A percentile compares a stretch with the other conserved stretches of the same genome.
Conservation (phyloP, 2,329 filamentous ascomycete species). For the Botrytis hyacinthi region DNA sequence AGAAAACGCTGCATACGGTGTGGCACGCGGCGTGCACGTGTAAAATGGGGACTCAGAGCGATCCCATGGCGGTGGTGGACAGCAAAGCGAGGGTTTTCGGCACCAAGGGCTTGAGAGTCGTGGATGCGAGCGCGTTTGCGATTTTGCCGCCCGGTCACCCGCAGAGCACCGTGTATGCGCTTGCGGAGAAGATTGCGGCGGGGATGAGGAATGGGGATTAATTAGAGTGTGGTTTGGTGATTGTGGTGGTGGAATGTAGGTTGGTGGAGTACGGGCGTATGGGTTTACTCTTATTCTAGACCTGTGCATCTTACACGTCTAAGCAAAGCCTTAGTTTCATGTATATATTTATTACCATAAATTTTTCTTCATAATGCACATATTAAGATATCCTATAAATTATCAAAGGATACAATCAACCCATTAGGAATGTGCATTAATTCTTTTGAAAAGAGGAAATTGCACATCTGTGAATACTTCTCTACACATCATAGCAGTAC, state of each 20-base stretch:
- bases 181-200: constrained; percentile 46
- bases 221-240: background rate
- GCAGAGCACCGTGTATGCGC: constrained; percentile 42
- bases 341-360: background rate
- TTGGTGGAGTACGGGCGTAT: background rate
- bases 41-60: constrained; percentile 52
- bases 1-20: constrained; percentile 31
- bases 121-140: constrained; percentile 29
- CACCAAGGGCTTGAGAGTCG: constrained; percentile 26
- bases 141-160: constrained; percentile 43
- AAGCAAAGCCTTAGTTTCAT: background rate
- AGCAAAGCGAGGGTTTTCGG: constrained; percentile 27
- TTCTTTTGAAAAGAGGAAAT: background rate
- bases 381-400: background rate
- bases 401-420: background rate
- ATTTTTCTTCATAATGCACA: rapidly evolving
- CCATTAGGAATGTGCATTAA: background rate
- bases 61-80: constrained; percentile 38
- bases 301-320: background rate
- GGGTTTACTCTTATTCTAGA: background rate
- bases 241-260: background rate
- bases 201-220: constrained; percentile 25
- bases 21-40: constrained; percentile 57
- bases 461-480: background rate
- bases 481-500: background rate